Conservation (phyloP, 345 rosid genomes). For the Salix viminalis region DNA sequence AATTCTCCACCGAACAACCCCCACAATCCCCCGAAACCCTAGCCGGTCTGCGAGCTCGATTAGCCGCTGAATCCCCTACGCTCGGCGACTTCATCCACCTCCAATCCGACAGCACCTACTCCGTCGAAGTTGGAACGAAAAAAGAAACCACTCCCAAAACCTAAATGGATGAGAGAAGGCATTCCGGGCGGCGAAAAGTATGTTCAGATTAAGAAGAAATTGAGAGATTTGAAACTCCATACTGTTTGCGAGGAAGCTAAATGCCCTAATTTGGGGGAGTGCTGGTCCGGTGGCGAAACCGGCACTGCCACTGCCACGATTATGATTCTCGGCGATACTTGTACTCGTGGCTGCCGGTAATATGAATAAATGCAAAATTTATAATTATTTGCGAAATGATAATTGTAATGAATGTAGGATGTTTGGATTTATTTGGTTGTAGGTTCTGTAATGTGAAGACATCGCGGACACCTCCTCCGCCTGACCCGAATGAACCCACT, state of each 20-base stretch:
- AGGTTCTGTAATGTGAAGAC: constrained; percentile 98
- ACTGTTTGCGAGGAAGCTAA: constrained; percentile 97
- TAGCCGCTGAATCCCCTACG: constrained; percentile 62
- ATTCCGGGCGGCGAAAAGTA: constrained; percentile 93
- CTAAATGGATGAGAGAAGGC: constrained; percentile 95
- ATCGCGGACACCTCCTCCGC: constrained; percentile 87
- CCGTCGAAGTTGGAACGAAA: constrained; percentile 94
- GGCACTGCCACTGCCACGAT: constrained; percentile 97
- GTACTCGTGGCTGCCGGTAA: constrained; percentile 96
- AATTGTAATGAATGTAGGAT: background rate
- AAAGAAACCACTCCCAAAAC: constrained; percentile 93
- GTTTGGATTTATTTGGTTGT: background rate
- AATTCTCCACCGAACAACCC: constrained; percentile 12
- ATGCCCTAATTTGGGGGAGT: constrained; percentile 93
- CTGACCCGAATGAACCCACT: constrained; percentile 80
- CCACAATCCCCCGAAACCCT: constrained; percentile 52
- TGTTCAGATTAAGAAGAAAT: constrained; percentile 93
- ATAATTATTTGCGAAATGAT: background rate
- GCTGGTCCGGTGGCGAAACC: constrained; percentile 99
- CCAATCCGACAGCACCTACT: constrained; percentile 45
- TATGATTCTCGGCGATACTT: constrained; percentile 94
- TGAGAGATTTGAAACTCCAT: constrained; percentile 86
- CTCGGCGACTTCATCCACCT: constrained; percentile 60
- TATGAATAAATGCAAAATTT: background rate
- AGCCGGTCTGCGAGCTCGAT: constrained; percentile 75